Evolutionary conservation across 345 rosid genomes (phyloP).

Genomic region (Punica granatum): DNA sequence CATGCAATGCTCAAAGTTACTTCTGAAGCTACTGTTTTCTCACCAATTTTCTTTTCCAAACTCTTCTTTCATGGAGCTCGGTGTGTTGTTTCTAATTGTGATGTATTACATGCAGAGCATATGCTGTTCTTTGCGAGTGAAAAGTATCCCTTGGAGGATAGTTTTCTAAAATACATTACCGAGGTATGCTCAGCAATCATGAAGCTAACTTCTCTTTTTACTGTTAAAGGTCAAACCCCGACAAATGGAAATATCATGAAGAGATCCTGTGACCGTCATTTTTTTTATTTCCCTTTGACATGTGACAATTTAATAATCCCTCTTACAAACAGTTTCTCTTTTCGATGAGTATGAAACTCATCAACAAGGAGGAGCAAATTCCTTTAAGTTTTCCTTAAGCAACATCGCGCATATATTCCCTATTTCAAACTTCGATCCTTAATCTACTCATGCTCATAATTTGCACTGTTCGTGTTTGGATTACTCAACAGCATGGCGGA

Average conservation of each 20-base stretch:
- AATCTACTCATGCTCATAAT: neutral
- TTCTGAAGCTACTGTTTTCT: neutral
- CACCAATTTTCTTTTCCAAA: neutral
- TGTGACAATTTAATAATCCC: neutral
- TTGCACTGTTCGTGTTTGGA: neutral
- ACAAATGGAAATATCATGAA: neutral
- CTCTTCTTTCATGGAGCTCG: neutral
- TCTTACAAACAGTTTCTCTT: neutral
- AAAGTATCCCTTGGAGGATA: slow-evolving; percentile 72
- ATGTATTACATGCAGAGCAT: slow-evolving; percentile 45
- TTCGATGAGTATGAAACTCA: neutral
- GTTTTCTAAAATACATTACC: slow-evolving; percentile 62
- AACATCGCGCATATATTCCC: neutral
- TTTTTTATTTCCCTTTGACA: neutral
- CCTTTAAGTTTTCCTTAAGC: neutral
- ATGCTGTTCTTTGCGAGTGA: slow-evolving; percentile 83
- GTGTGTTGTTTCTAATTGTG: neutral
- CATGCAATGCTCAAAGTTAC: no score
- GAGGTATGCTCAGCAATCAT: slow-evolving; percentile 33
- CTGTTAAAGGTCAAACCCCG: neutral
- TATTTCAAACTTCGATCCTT: neutral
- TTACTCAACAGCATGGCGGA: slow-evolving; percentile 66
- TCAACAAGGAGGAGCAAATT: neutral
- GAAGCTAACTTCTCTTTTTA: neutral
- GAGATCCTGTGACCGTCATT: neutral